Evolutionary conservation across 1,284 basidiomycete species (phyloP).

Genomic region (Rhodotorula sp.): DNA sequence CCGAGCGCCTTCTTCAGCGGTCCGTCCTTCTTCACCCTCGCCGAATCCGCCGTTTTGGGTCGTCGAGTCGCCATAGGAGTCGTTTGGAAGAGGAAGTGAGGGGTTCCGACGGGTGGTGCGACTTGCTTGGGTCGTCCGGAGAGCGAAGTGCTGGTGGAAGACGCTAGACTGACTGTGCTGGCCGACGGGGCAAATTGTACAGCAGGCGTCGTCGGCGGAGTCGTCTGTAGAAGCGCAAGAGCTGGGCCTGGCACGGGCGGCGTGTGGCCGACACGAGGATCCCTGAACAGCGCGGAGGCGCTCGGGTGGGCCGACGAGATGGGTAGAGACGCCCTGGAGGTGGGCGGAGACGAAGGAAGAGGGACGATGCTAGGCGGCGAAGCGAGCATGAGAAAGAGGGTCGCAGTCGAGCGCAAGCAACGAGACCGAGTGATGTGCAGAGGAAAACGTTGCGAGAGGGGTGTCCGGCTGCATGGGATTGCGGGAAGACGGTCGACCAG

Average conservation of each 20-base stretch:
- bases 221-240: not conserved
- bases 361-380: too few species aligned
- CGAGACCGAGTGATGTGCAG: too few species aligned
- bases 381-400: too few species aligned
- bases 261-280: not conserved
- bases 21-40: not conserved
- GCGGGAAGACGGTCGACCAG: too few species aligned
- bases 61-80: not conserved
- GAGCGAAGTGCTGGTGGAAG: not conserved
- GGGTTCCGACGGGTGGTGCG: not conserved
- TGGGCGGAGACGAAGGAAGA: too few species aligned
- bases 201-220: not conserved
- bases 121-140: not conserved
- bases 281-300: not conserved
- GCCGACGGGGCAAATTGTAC: not conserved
- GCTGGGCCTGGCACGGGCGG: not conserved
- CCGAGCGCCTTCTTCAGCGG: slow-evolving; percentile 4
- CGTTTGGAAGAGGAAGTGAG: slow-evolving; percentile 4
- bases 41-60: slow-evolving; percentile 10
- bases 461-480: too few species aligned
- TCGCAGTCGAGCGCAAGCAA: too few species aligned
- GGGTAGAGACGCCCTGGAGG: too few species aligned
- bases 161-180: too few species aligned
- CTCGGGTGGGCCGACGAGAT: too few species aligned
- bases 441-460: too few species aligned